Base-by-base conservation (phyloP, 768 basidiomycete genomes). In the Calocybe gangraenosa region DNA sequence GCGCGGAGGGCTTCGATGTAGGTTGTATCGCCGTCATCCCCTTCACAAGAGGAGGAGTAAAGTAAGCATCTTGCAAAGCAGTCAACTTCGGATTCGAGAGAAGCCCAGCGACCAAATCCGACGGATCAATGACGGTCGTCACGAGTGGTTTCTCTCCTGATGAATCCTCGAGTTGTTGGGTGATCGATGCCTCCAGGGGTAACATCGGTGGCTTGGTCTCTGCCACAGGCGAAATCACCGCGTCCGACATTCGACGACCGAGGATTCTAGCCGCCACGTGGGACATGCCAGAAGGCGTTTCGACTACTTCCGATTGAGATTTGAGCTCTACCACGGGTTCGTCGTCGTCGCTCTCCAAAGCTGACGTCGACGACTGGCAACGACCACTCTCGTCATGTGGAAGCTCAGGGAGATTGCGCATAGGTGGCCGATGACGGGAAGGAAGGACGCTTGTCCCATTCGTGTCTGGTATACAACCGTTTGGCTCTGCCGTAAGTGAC, bases 301-400 rank as follows among this genome's bases (percentile, higher is more conserved):
- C 44, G 9, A 47, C 35, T 21, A 38, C 17, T 22, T 48, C 40
- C 2, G 34, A 31, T 14, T 43, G 30, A 15, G 38, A 38, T 1
- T 30, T 35, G 18, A 36, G 22, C 8, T 48, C 44, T 21, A 31
- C 43, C 23, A 31, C 1, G 5, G 36, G 47, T 9, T 61, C 64
- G 7, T 70, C 68, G 1, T 66, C 65, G 32, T 67, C 67, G 32
- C 55, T 61, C 43, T 70, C 81, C 33, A 81, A 58, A 6, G 81
- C 81, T 2, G 78, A 80, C 61, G 71, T 71, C 21, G 76, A 74
- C n/a, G n/a, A n/a, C n/a, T n/a, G n/a, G n/a, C n/a, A n/a, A n/a
- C n/a, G n/a, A n/a, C n/a, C n/a, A n/a, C n/a, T n/a, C n/a, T n/a
- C n/a, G n/a, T n/a, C n/a, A n/a, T n/a, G n/a, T n/a, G n/a, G n/a